These are phyloP conservation scores for Xylaria longipes DNA, from an alignment of 495 filamentous ascomycete genomes.

Conservation along the genomic window DNA sequence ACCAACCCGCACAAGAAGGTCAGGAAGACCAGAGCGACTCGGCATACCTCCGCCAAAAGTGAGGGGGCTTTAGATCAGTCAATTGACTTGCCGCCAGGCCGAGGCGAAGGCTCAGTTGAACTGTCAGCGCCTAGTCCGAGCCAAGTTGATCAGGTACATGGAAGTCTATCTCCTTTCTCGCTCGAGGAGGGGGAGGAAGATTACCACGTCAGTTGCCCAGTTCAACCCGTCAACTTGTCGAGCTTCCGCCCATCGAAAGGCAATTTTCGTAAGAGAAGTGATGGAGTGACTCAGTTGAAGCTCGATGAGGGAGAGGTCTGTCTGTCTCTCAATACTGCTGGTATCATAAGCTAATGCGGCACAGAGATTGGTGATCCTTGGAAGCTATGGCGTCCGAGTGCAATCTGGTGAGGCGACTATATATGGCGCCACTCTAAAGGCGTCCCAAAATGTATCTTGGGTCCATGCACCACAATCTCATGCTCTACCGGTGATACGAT, in stretches of 20 bases:
- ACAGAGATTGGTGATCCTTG: conserved; percentile 71
- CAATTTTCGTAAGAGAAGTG: conserved; percentile 46
- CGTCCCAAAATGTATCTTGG: conserved; percentile 59
- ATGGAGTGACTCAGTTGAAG: conserved; percentile 45
- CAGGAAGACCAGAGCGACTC: conserved; percentile 13
- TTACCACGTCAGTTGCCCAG: background rate
- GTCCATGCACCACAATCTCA: conserved; percentile 80
- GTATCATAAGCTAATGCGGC: conserved; percentile 21
- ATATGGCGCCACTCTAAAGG: conserved; percentile 68
- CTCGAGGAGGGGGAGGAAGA: conserved; percentile 27
- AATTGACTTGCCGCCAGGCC: background rate
- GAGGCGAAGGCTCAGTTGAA: background rate
- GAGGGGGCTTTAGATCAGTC: background rate
- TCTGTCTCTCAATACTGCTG: background rate
- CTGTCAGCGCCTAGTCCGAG: background rate
- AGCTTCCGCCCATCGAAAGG: conserved; percentile 52
- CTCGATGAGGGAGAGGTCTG: conserved; percentile 56
- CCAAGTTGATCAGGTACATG: conserved; percentile 11
- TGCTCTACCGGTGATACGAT: conserved; percentile 74
- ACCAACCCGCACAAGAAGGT: conserved; percentile 8
- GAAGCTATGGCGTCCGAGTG: conserved; percentile 76
- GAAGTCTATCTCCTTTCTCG: conserved; percentile 29
- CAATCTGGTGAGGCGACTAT: conserved; percentile 64
- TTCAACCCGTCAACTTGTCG: conserved; percentile 43
- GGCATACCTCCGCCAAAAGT: background rate